These are phyloP conservation scores for Fusarium sublunatum DNA, from an alignment of 2,329 filamentous ascomycete species.

Conservation along the genomic window DNA sequence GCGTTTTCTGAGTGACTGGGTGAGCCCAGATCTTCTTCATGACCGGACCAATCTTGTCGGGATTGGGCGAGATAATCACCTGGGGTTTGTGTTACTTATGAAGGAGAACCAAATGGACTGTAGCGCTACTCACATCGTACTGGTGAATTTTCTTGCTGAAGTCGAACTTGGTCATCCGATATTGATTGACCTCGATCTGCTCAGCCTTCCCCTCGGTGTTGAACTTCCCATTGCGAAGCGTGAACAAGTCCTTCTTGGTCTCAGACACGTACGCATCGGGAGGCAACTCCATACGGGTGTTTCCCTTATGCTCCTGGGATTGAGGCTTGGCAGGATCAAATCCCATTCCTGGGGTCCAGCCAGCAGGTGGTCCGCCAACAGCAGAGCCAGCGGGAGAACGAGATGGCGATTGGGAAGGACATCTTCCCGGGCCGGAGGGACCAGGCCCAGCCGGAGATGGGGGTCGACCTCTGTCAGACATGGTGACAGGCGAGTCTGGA, in stretches of 20 bases:
- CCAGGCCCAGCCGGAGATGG: constrained; percentile 37
- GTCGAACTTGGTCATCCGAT: constrained; percentile 69
- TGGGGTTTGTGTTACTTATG: constrained; percentile 49
- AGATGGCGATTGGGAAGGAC: constrained; percentile 36
- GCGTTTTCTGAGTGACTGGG: constrained; percentile 63
- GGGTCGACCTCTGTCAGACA: constrained; percentile 52
- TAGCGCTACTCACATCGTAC: constrained; percentile 78
- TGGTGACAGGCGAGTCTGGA: constrained; percentile 27
- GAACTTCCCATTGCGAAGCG: constrained; percentile 55
- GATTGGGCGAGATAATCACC: constrained; percentile 73
- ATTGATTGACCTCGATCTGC: constrained; percentile 76
- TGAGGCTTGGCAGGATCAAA: constrained; percentile 58
- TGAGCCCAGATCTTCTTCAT: constrained; percentile 83
- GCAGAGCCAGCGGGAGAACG: constrained; percentile 35
- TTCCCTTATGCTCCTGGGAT: constrained; percentile 49
- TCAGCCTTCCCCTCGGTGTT: constrained; percentile 68
- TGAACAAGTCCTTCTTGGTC: constrained; percentile 51
- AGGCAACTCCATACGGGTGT: constrained; percentile 67
- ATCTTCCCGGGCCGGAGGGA: constrained; percentile 29
- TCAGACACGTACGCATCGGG: constrained; percentile 64
- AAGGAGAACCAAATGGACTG: not conserved
- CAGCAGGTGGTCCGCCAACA: constrained; percentile 27
- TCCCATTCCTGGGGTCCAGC: constrained; percentile 51
- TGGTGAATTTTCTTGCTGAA: constrained; percentile 76
- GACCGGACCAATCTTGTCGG: constrained; percentile 70